Base-by-base conservation (phyloP, 1,284 basidiomycete genomes). In the Leccinum pachyderme region DNA sequence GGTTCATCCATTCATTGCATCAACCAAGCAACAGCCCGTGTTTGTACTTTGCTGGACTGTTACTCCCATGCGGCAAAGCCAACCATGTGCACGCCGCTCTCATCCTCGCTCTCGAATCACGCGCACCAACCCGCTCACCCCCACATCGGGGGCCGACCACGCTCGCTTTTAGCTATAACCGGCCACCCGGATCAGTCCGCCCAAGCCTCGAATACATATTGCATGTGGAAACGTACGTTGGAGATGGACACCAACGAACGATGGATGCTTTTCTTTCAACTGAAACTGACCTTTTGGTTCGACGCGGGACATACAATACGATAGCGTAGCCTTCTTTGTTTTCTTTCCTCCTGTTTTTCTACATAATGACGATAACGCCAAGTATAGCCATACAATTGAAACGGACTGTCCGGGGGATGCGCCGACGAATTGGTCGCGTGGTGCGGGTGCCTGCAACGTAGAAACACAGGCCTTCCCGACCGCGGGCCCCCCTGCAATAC, bases 1-100 rank as follows among this genome's bases (percentile, higher is more conserved):
- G 59, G 64, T 54, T 52, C 56, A 41, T 59, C 59, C 68, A 37
- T 54, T 71, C 67, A 51, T 69, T 68, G 57, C 62, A 66, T 54
- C 60, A 57, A 27, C 35, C 59, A 53, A 61, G 51, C 58, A 58
- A 55, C 53, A 48, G 59, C 13, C 41, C 46, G 44, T 53, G 61
- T 61, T 58, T 57, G 59, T 62, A 59, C 56, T 33, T 57, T 67
- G 63, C 54, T 55, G 66, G 64, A 63, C 63, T 47, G 43, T 64
- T 57, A 56, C 51, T 51, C 56, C 57, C 45, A 52, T 62, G 55
- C 51, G 51, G 45, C 50, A 58, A 52, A 59, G 51, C 49, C 55
- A 24, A 49, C 25, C 55, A 47, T 50, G 49, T 57, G 57, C 46
- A 63, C 48, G 43, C 57, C 39, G 15, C 52, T 53, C 53, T 46